A percentile compares a stretch with the other conserved stretches of the same genome.
Conservation (phyloP, 192 early-diverging fungal species). For the Coemansia sp. region DNA sequence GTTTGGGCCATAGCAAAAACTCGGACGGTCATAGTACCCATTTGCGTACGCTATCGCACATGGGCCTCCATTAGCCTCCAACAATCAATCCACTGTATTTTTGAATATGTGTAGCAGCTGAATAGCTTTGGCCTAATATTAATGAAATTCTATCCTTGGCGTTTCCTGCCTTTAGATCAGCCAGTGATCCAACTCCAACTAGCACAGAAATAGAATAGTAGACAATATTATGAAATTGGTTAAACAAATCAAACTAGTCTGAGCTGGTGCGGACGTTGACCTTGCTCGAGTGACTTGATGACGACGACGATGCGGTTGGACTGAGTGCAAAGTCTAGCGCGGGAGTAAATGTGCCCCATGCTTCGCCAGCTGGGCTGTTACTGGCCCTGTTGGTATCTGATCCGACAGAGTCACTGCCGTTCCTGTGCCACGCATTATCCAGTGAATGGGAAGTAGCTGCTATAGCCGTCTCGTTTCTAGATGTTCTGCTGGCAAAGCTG, state of each 20-base stretch:
- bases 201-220: not conserved
- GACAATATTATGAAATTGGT: conserved; percentile 1
- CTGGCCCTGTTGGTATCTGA: conserved; percentile 1
- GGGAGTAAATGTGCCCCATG: conserved; percentile 41
- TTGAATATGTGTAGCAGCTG: not conserved
- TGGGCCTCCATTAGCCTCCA: conserved; percentile 52
- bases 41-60: conserved; percentile 19
- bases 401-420: not conserved
- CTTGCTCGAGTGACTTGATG: not conserved
- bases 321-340: conserved; percentile 40
- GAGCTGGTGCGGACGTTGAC: not conserved
- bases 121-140: too few species aligned
- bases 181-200: not conserved
- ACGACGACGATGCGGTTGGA: not conserved
- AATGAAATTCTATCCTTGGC: too few species aligned
- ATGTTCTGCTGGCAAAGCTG: not conserved
- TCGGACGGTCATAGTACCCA: conserved; percentile 51
- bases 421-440: conserved; percentile 39
- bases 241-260: not conserved
- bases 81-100: conserved; percentile 13
- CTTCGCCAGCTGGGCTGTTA: conserved; percentile 21
- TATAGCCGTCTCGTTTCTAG: not conserved
- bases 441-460: conserved; percentile 13
- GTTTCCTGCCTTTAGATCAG: too few species aligned
- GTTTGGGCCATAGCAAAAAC: conserved; percentile 3